phyloP scores from a whole-genome alignment of 179 eudicot species.

The Sideroxylon spinosum region DNA sequence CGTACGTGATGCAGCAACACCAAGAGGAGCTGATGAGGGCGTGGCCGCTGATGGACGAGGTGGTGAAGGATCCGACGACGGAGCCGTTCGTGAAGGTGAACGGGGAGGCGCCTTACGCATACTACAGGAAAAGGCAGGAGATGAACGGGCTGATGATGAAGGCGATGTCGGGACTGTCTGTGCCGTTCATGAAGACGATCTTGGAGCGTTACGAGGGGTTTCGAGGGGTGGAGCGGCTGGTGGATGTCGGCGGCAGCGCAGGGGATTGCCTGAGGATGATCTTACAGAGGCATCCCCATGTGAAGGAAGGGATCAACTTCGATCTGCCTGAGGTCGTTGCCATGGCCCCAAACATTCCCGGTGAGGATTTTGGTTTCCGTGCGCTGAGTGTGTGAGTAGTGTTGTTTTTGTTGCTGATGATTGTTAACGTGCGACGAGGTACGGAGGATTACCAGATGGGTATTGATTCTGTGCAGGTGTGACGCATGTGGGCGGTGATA shows the following conservation, averaged over 20 bases:
- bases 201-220: constrained; percentile 48
- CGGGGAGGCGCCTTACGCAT: constrained; percentile 46
- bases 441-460: not conserved
- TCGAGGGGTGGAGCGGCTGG: constrained; percentile 35
- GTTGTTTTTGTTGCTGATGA: no score
- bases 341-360: constrained; percentile 41
- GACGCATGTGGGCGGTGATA: constrained; percentile 54
- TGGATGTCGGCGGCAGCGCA: constrained; percentile 58
- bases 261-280: constrained; percentile 59
- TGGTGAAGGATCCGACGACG: constrained; percentile 28
- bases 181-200: constrained; percentile 53
- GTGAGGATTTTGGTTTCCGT: constrained; percentile 18
- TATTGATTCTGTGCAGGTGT: constrained; percentile 29
- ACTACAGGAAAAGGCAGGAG: constrained; percentile 43
- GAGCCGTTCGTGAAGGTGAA: constrained; percentile 50
- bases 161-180: constrained; percentile 59
- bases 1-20: constrained; percentile 54
- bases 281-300: constrained; percentile 27
- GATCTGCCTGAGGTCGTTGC: constrained; percentile 60
- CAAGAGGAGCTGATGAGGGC: constrained; percentile 45
- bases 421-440: not conserved
- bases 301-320: constrained; percentile 47
- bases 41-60: constrained; percentile 40
- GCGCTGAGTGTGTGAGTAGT: not conserved
- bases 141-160: constrained; percentile 50